These are phyloP conservation scores for Inonotus obliquus DNA, from an alignment of 1,284 basidiomycete genomes.

Conservation along the genomic window DNA sequence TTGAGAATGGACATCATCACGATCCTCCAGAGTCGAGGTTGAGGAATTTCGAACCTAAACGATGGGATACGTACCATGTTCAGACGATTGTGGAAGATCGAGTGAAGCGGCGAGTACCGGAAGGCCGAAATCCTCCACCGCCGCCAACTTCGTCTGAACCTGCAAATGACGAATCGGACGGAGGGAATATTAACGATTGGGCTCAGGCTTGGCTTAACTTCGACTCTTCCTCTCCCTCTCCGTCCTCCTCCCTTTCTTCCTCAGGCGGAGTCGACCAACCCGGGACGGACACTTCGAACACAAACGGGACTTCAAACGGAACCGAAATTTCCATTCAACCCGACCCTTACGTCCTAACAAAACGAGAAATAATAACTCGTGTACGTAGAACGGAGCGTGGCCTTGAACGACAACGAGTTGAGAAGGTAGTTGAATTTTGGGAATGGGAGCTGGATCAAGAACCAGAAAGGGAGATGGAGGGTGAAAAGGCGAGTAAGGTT, in stretches of 20 bases:
- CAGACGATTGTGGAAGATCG: conserved; percentile 37
- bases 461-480: too few species aligned
- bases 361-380: conserved; percentile 50
- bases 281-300: too few species aligned
- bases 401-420: conserved; percentile 15
- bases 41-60: conserved; percentile 61
- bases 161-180: too few species aligned
- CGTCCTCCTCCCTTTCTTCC: too few species aligned
- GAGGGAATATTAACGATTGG: conserved; percentile 3
- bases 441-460: conserved; percentile 2
- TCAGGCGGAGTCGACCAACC: too few species aligned
- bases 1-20: neutral
- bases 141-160: neutral
- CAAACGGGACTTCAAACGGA: too few species aligned
- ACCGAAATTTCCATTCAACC: too few species aligned
- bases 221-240: neutral
- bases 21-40: conserved; percentile 30
- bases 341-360: conserved; percentile 41
- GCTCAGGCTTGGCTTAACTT: conserved; percentile 10
- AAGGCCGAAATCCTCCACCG: conserved; percentile 26
- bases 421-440: conserved; percentile 13
- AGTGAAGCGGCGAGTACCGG: conserved; percentile 24
- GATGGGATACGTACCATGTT: conserved; percentile 53
- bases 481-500: too few species aligned
- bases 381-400: conserved; percentile 51